A percentile compares a stretch with the other conserved stretches of the same genome.
Evolutionary conservation across 305 asterid genomes (phyloP).

Genomic region (Withania somnifera): DNA sequence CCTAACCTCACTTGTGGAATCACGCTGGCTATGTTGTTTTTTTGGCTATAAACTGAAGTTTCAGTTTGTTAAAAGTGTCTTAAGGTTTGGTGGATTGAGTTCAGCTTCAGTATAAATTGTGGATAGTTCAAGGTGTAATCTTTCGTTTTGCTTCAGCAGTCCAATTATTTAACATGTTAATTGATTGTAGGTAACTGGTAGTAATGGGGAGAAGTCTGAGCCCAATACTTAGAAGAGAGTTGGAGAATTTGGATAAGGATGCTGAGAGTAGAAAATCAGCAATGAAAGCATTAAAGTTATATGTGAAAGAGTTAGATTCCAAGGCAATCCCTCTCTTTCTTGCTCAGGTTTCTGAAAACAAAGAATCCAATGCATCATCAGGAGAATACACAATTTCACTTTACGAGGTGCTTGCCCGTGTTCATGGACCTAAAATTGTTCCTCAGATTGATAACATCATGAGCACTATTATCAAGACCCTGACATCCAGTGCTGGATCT

Average conservation of each 20-base stretch:
- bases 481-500: slow-evolving; percentile 71
- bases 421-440: slow-evolving; percentile 78
- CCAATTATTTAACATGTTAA: neutral
- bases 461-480: slow-evolving; percentile 62
- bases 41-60: neutral
- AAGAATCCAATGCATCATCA: slow-evolving; percentile 45
- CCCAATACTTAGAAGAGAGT: slow-evolving; percentile 57
- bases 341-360: slow-evolving; percentile 83
- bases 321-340: slow-evolving; percentile 87
- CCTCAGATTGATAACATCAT: slow-evolving; percentile 80
- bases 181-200: neutral
- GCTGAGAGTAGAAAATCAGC: slow-evolving; percentile 87
- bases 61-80: neutral
- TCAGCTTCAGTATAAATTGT: too few species aligned
- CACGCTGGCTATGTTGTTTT: neutral
- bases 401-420: slow-evolving; percentile 92
- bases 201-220: slow-evolving; percentile 65
- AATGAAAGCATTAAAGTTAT: slow-evolving; percentile 74
- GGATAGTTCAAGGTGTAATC: too few species aligned
- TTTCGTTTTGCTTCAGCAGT: neutral
- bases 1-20: neutral
- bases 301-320: slow-evolving; percentile 83
- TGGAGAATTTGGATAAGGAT: slow-evolving; percentile 93
- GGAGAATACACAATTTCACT: slow-evolving; percentile 86
- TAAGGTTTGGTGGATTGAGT: neutral